Base-by-base conservation (phyloP, 2,329 filamentous ascomycete genomes). In the Diaporthe citrichinensis region DNA sequence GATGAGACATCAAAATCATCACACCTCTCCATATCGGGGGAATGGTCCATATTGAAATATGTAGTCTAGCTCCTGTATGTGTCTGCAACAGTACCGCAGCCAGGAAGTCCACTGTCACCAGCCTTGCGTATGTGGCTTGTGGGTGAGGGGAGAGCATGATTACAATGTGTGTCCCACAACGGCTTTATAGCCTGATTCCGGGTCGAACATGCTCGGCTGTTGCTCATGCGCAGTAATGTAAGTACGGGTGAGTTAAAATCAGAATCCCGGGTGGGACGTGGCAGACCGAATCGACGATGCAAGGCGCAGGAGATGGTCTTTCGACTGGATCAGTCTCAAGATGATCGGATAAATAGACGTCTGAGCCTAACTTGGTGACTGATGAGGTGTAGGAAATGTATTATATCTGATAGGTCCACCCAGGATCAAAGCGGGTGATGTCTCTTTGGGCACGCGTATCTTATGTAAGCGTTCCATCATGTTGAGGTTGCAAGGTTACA, bases 401-500 rank as follows among this genome's bases (percentile, higher is more conserved):
- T 1, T 17, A 17, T 44, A 20, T 44, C 15, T 6, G 4, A 17
- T 17, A 20, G 17, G 41, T 20, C 41, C 41, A 44, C 41, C 15
- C 4, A 17, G 41, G 8, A 20, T 44, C 14, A 20, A 44, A 20
- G 36, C 36, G 36, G 41, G 17, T 44, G 41, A 20, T 20, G 59
- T 44, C 59, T 44, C 15, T 6, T 25, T 49, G 10, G 8, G 5
- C 46, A 55, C 31, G 14, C n/a, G n/a, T n/a, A 14, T 39, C 36
- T 69, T 55, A 41, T 55, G 49, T 69, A 41, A 69, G 65, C 65
- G 4, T 41, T n/a, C 15, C 65, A 55, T 41, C 8, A 15, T 20
- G 8, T 39, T 28, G 49, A 69, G 46, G 65, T 28, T 53, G 41
- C 49, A 69, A 23, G 65, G 65, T 69, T 31, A 23, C 65, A 69